Conservation (phyloP, 176 grass and related monocot genomes). For the Raddia distichophylla region DNA sequence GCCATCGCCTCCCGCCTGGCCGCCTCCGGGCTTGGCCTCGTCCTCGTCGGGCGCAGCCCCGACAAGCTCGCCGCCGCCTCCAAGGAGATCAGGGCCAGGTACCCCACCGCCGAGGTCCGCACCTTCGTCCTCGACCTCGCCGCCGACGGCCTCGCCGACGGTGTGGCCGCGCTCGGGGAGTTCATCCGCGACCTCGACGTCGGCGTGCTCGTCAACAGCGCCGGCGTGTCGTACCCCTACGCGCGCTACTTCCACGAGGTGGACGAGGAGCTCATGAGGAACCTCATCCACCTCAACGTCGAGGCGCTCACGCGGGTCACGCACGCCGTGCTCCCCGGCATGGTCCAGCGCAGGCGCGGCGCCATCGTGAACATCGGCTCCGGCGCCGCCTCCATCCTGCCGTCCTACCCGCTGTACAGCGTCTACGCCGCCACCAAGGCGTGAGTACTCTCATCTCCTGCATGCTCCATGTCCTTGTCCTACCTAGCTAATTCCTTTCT, state of each 20-base stretch:
- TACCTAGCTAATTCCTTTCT: neutral
- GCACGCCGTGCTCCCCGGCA: slow-evolving; percentile 58
- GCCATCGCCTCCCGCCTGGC: slow-evolving; percentile 66
- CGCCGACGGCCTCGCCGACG: slow-evolving; percentile 36
- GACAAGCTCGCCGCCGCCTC: slow-evolving; percentile 63
- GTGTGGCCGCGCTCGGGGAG: slow-evolving; percentile 47
- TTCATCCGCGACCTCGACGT: slow-evolving; percentile 60
- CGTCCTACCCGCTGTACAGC: slow-evolving; percentile 74
- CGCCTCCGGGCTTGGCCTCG: slow-evolving; percentile 49
- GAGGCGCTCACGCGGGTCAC: slow-evolving; percentile 66
- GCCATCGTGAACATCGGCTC: slow-evolving; percentile 82
- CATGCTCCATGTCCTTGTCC: too few species aligned
- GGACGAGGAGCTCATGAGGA: slow-evolving; percentile 50
- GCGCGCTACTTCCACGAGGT: slow-evolving; percentile 78
- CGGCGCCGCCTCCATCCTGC: slow-evolving; percentile 59
- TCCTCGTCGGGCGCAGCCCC: slow-evolving; percentile 73
- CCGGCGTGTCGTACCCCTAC: slow-evolving; percentile 62
- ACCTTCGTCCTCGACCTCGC: slow-evolving; percentile 70
- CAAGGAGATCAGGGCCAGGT: slow-evolving; percentile 30
- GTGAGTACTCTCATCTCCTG: slow-evolving; percentile 26
- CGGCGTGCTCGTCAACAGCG: slow-evolving; percentile 82
- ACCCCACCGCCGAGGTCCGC: slow-evolving; percentile 37
- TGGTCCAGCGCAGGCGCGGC: slow-evolving; percentile 63
- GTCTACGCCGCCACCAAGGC: slow-evolving; percentile 79
- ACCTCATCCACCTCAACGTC: slow-evolving; percentile 70